phyloP scores from a whole-genome alignment of 192 early-diverging fungal species.

The Coemansia sp. region DNA sequence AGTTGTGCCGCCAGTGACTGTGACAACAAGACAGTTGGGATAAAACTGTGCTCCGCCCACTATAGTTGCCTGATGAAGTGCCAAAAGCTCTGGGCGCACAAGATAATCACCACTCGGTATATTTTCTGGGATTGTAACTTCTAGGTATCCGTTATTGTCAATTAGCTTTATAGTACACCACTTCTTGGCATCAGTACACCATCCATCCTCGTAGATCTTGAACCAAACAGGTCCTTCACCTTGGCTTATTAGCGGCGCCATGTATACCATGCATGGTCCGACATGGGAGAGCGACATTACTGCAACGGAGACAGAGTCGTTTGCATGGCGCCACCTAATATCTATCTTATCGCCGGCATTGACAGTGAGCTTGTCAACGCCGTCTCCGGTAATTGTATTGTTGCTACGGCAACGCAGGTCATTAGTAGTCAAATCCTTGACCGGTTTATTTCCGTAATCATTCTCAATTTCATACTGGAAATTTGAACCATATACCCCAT shows the following conservation, averaged over 20 bases:
- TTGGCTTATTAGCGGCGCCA: slow-evolving; percentile 10
- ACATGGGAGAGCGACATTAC: slow-evolving; percentile 17
- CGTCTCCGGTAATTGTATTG: neutral
- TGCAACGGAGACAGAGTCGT: slow-evolving; percentile 6
- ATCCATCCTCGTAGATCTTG: slow-evolving; percentile 15
- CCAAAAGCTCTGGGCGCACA: slow-evolving; percentile 17
- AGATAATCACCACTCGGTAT: slow-evolving; percentile 14
- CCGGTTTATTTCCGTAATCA: neutral
- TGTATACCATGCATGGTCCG: slow-evolving; percentile 19
- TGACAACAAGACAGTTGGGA: slow-evolving; percentile 9
- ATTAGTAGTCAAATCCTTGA: neutral
- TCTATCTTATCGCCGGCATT: neutral
- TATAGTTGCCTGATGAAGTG: neutral
- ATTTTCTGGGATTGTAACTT: slow-evolving; percentile 7
- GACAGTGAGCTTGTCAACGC: neutral
- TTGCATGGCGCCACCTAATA: slow-evolving; percentile 5
- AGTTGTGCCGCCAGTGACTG: neutral
- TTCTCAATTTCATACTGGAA: slow-evolving; percentile 4
- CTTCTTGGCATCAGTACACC: neutral
- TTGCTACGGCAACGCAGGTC: slow-evolving; percentile 10
- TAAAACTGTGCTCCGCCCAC: slow-evolving; percentile 12
- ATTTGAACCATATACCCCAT: neutral
- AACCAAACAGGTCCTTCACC: slow-evolving; percentile 16
- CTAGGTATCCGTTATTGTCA: slow-evolving; percentile 5
- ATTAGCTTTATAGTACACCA: slow-evolving; percentile 12